phyloP scores from a whole-genome alignment of 306 rosid genomes.

The Oxytropis ochrocephala region DNA sequence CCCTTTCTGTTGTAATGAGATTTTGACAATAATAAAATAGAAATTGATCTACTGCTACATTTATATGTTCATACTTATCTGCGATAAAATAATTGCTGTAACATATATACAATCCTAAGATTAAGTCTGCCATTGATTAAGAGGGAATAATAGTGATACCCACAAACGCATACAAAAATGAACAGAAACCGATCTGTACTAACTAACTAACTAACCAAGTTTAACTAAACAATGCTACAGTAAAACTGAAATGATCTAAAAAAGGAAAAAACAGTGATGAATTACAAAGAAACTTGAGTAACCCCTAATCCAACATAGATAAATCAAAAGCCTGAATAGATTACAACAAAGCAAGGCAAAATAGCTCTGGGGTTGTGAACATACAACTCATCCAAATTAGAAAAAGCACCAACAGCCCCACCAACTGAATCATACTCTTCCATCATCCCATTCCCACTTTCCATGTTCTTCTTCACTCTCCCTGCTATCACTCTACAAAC shows the following conservation, averaged over 20 bases:
- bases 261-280: background rate
- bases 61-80: background rate
- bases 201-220: background rate
- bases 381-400: conserved; percentile 86
- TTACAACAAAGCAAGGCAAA: conserved; percentile 97
- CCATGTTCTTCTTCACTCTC: conserved; percentile 80
- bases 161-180: conserved; percentile 18
- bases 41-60: no score
- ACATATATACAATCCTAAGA: conserved; percentile 25
- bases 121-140: conserved; percentile 9
- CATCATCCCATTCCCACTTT: conserved; percentile 28
- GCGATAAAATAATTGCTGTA: conserved; percentile 9
- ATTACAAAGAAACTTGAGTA: background rate
- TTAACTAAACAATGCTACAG: background rate
- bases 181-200: background rate
- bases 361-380: conserved; percentile 76
- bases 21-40: no score
- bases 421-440: conserved; percentile 84
- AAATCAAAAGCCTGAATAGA: conserved; percentile 61
- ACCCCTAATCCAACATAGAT: background rate
- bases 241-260: background rate
- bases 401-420: conserved; percentile 58
- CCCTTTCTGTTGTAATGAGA: no score
- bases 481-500: conserved; percentile 98
- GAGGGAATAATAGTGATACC: conserved; percentile 14